Base-by-base conservation (phyloP, 2,329 filamentous ascomycete species). In the Cercospora zeae-maydis region DNA sequence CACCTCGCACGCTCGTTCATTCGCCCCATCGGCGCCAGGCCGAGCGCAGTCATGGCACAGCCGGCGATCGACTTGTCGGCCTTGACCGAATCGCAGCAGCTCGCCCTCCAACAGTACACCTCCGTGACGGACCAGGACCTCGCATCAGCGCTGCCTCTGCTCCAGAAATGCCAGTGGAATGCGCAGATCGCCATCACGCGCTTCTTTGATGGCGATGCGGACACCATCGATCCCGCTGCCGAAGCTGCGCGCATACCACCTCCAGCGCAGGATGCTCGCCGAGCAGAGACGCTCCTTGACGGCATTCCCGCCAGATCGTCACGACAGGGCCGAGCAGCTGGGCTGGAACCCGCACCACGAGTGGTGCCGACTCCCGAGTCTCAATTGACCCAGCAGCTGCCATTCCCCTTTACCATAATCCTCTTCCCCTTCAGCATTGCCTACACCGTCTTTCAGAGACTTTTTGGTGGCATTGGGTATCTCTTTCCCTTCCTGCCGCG, bases 131-230 rank as follows among this genome's bases (percentile, higher is more conserved):
- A 93, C 70, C 92, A 97, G 77, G 88, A 92, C 21, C 76, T 86
- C 49, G 83, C 86, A 47, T 87, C 91, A 62, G 92, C 95, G 1
- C 82, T 96, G 54, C 86, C 91, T 1, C 77, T 99, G 4, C 82
- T 99, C 1, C 85, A 88, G 69, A 83, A 92, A 66, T 96, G 92
- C 61, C 89, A 98, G 81, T 99, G 95, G 95, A 99, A 98, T 74
- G 90, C 96, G 0, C 74, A 97, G 88, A 96, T 98, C 71, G 93
- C 95, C 62, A 93, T 99, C 67, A 87, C 95, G 68, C 96, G 96
- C 74, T 98, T 98, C 84, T 99, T 97, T 75, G 95, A 99, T 73
- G 95, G 95, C 70, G 95, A 98, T 78, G 89, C 89, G 3, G 95
- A 98, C 77, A 89, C 88, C 4, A 85, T 92, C 54, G 91, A 96